Evolutionary conservation across 345 rosid species (phyloP), one percentile per base, ranked within the genome.

Genomic region (Hibiscus mutabilis): DNA sequence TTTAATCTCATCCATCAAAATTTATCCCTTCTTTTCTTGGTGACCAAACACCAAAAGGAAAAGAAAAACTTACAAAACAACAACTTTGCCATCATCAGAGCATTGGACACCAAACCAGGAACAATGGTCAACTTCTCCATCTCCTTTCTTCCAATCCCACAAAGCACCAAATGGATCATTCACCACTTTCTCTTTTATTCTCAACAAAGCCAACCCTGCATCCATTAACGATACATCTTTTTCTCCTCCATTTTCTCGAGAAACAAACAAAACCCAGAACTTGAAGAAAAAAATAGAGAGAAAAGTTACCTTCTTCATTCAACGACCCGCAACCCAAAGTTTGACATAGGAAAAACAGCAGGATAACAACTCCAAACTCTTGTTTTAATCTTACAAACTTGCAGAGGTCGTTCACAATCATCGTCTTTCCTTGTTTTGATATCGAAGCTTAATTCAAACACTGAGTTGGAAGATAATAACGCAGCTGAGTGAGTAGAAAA

Each of bases 91-190:
- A 71, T 85, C 66, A 51, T 85, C 66, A 51, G 87, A 88, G 80
- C 98, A 94, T 55, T 75, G 85, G 6, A 94, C 85, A 10, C 95
- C 98, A 22, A 80, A 90, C 98, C 97, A 91, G 15, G 84, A 87
- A 79, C 98, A 94, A 55, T 82, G 97, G 81, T 83, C 84, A 42
- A 60, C 10, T 12, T 66, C 65, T 66, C 81, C 78, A 67, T 73
- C 76, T 42, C 77, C 61, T 60, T 81, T 80, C 49, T 74, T 72
- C 97, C 97, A 89, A 80, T 77, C 78, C 68, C 83, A 75, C 59
- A 94, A 73, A 67, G 89, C 92, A 71, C 84, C 85, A 73, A 78
- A 85, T 3, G 96, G 96, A 82, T 94, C 96, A 65, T 52, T 81
- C 80, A 72, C 79, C 40, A 94, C 81, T 53, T 83, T 79, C 82